These are phyloP conservation scores for Myxozyma melibiosi DNA, from an alignment of 805 yeast genomes.

Conservation along the genomic window DNA sequence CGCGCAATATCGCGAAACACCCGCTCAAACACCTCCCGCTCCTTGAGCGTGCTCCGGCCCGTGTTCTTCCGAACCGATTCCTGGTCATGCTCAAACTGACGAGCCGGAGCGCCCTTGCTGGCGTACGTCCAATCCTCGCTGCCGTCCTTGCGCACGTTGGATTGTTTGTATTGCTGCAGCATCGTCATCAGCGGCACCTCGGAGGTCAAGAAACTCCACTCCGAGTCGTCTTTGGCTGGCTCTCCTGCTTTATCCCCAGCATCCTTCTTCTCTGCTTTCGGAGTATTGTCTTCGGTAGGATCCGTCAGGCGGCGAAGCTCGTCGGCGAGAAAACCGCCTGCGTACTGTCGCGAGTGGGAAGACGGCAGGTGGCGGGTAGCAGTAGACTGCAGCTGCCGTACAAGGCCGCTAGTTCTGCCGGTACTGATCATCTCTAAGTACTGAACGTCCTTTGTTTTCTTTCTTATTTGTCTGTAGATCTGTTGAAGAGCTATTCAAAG, in stretches of 20 bases:
- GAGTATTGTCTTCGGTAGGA: not conserved
- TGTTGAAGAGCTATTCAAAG: too few relatives aligned
- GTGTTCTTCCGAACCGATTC: slow-evolving; percentile 14
- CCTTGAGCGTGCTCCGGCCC: slow-evolving; percentile 17
- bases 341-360: too few relatives aligned
- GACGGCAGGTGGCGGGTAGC: too few relatives aligned
- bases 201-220: slow-evolving; percentile 5
- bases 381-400: too few relatives aligned
- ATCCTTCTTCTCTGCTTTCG: not conserved
- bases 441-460: too few relatives aligned
- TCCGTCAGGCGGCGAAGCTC: not conserved
- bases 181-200: not conserved
- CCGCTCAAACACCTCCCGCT: slow-evolving; percentile 19
- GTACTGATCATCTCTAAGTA: too few relatives aligned
- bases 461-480: too few relatives aligned
- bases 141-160: not conserved
- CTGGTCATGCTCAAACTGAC: not conserved
- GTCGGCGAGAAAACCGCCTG: slow-evolving; percentile 9
- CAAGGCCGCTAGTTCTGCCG: too few relatives aligned
- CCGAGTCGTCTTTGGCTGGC: not conserved
- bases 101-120: not conserved
- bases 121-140: not conserved
- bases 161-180: not conserved
- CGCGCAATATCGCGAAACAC: slow-evolving; percentile 21
- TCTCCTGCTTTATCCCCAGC: not conserved